Evolutionary conservation across 2,329 filamentous ascomycete species (phyloP).

Genomic region (Fusarium sp.): DNA sequence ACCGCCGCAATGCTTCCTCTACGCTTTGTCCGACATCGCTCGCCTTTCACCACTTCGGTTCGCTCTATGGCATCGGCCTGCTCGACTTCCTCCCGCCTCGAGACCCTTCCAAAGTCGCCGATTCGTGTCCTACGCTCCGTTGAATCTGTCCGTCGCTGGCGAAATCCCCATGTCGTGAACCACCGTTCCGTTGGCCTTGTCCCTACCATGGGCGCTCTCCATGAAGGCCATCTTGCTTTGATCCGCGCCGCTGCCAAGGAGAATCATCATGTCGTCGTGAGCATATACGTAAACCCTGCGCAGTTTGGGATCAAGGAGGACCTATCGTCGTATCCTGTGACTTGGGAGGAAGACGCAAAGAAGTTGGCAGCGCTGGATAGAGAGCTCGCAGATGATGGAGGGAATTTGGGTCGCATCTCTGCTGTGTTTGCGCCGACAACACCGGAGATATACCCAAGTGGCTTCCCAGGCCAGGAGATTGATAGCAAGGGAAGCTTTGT

Average conservation of each 20-base stretch:
- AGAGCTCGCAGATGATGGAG: conserved; percentile 73
- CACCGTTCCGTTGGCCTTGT: conserved; percentile 85
- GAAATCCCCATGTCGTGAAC: conserved; percentile 71
- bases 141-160: conserved; percentile 74
- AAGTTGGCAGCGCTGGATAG: conserved; percentile 75
- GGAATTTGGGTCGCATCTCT: conserved; percentile 74
- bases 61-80: conserved; percentile 38
- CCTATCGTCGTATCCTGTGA: conserved; percentile 87
- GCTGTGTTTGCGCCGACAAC: conserved; percentile 90
- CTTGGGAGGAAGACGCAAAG: conserved; percentile 81
- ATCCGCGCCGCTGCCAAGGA: conserved; percentile 85
- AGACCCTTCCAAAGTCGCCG: conserved; percentile 65
- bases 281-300: conserved; percentile 95
- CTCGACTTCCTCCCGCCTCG: conserved; percentile 45
- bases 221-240: conserved; percentile 87
- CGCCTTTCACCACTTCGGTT: conserved; percentile 28
- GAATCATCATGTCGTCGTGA: conserved; percentile 88
- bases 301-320: conserved; percentile 95
- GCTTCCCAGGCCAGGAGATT: conserved; percentile 77
- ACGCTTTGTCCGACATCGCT: conserved; percentile 35
- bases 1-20: conserved; percentile 29
- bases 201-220: conserved; percentile 98
- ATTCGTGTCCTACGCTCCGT: conserved; percentile 83
- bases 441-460: conserved; percentile 85
- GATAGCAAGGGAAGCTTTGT: conserved; percentile 89